Base-by-base conservation (phyloP, 306 rosid genomes). In the Sophora flavescens region DNA sequence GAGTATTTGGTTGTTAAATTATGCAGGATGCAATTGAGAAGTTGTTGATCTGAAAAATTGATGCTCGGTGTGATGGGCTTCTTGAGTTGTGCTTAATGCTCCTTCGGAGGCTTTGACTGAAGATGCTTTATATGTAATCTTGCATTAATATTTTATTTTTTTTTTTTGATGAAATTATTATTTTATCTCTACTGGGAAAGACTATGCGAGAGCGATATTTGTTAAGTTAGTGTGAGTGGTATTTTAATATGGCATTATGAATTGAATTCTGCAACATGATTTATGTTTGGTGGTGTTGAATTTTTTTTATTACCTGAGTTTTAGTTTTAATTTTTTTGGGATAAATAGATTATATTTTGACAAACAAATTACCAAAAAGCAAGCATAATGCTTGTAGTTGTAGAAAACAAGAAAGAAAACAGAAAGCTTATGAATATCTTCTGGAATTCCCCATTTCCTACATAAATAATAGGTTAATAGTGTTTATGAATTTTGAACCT, bases 1-100 rank as follows among this genome's bases (percentile, higher is more conserved):
- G 60, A 75, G 17, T 22, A 32, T 3, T 26, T 76, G 26, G 6
- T 41, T 50, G 68, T 4, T 36, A 4, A 6, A 2, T 30, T 70
- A 59, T 84, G 75, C 87, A 91, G 98, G 93, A 94, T 81, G 97
- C 97, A 13, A 94, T 92, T 74, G 98, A 94, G 86, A 94, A 94
- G 88, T 90, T 94, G 65, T 82, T 92, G 63, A 90, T 94, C 70
- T 94, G 87, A 90, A 58, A 32, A 38, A 6, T 63, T 80, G 44
- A 28, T 64, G 60, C 74, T 88, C 90, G 79, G 93, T 81, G 82
- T 91, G 96, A 91, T 78, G 87, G 89, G 96, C 93, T 93, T 88
- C 91, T 86, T 83, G 81, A 87, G 84, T 74, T 74, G 68, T 76
- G 78, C 60, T 71, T 80, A 79, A 68, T 70, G 87, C 84, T 61